phyloP scores from a whole-genome alignment of 2,329 filamentous ascomycete species.

The Ascochyta rabiei region DNA sequence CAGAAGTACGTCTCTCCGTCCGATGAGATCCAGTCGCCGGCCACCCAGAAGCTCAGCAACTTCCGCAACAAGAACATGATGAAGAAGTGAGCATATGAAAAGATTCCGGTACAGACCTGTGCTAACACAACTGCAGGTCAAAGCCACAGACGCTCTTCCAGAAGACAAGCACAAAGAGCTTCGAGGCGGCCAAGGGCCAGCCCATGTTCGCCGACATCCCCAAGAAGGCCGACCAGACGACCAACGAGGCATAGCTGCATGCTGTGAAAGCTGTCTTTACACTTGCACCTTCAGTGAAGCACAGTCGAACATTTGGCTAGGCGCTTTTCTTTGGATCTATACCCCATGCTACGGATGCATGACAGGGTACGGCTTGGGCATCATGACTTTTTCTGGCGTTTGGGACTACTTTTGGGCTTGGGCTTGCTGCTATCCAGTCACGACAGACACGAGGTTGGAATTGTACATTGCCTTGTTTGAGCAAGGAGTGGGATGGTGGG shows the following conservation, averaged over 20 bases:
- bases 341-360: constrained; percentile 18
- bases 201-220: constrained; percentile 48
- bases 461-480: constrained; percentile 8
- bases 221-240: constrained; percentile 26
- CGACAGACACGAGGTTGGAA: constrained; percentile 21
- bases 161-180: constrained; percentile 50
- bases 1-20: constrained; percentile 78
- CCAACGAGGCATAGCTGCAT: constrained; percentile 6
- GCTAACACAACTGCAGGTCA: constrained; percentile 34
- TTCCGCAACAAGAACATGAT: constrained; percentile 80
- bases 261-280: constrained; percentile 7
- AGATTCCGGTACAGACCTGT: too few species aligned
- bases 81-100: constrained; percentile 62
- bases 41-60: constrained; percentile 79
- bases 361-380: constrained; percentile 8
- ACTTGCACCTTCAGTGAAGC: constrained; percentile 1
- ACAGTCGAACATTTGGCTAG: constrained; percentile 11
- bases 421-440: constrained; percentile 12
- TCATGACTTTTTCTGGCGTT: constrained; percentile 12
- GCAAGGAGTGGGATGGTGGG: constrained; percentile 10
- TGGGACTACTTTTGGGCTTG: neutral
- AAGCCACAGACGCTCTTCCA: constrained; percentile 52
- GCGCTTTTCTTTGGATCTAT: constrained; percentile 19
- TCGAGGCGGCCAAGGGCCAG: constrained; percentile 42
- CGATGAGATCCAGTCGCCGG: constrained; percentile 88